Conservation (phyloP, 805 yeast species). For the Candida ortonii region DNA sequence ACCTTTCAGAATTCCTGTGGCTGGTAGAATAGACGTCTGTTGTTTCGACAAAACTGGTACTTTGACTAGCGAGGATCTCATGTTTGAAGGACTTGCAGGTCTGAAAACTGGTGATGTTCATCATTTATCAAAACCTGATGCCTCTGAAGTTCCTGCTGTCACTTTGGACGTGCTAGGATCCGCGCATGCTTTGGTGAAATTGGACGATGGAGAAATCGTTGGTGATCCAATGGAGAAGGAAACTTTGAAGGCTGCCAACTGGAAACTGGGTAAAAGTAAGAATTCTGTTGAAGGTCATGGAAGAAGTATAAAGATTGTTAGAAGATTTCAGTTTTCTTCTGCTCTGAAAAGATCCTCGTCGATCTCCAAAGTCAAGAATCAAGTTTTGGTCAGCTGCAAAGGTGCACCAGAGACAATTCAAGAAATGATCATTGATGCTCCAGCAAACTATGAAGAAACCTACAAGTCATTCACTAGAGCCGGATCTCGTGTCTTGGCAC, state of each 20-base stretch:
- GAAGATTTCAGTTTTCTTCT: constrained; percentile 96
- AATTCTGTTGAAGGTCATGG: constrained; percentile 54
- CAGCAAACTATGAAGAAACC: constrained; percentile 76
- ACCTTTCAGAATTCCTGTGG: constrained; percentile 96
- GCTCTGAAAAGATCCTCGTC: constrained; percentile 94
- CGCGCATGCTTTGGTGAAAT: constrained; percentile 90
- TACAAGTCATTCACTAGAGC: constrained; percentile 90
- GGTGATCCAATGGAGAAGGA: constrained; percentile 99
- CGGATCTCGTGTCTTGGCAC: constrained; percentile 95
- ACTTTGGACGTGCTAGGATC: constrained; percentile 81
- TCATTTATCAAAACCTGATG: constrained; percentile 49
- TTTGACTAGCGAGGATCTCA: constrained; percentile 92
- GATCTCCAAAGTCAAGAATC: constrained; percentile 53
- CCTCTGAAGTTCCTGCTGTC: constrained; percentile 60
- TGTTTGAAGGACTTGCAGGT: constrained; percentile 95
- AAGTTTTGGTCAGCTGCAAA: constrained; percentile 78
- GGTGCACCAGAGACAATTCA: constrained; percentile 98
- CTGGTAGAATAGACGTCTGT: constrained; percentile 97
- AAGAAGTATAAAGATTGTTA: constrained; percentile 62
- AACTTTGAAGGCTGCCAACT: constrained; percentile 80
- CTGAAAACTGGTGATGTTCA: constrained; percentile 51
- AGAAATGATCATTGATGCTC: constrained; percentile 67
- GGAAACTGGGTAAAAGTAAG: constrained; percentile 73
- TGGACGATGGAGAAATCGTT: constrained; percentile 95
- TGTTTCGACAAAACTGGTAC: constrained; percentile 99